phyloP scores from a whole-genome alignment of 1,139 yeast genomes.

The Taiozyma sp. region DNA sequence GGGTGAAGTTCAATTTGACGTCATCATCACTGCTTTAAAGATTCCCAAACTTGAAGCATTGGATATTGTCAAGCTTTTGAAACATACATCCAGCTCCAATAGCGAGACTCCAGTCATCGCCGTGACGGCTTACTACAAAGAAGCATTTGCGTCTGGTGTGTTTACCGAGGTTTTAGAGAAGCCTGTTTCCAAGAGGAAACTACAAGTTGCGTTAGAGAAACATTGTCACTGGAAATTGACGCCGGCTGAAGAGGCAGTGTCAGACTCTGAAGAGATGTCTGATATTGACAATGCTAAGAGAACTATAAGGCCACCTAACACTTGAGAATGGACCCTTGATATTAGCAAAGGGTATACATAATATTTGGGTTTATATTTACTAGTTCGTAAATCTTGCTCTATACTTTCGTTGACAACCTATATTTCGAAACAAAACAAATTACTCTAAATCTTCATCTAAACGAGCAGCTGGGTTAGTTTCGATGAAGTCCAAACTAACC shows the following conservation, averaged over 20 bases:
- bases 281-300: constrained; percentile 2
- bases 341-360: background rate
- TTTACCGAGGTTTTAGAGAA: constrained; percentile 75
- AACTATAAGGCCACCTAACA: background rate
- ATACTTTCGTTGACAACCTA: background rate
- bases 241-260: constrained; percentile 23
- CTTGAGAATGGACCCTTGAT: background rate
- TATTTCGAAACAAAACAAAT: background rate
- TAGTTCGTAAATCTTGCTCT: background rate
- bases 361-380: background rate
- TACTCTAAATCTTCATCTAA: constrained; percentile 57
- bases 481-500: constrained; percentile 89
- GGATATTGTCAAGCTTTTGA: constrained; percentile 75
- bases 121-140: constrained; percentile 67
- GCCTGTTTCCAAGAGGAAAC: constrained; percentile 53
- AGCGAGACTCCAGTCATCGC: constrained; percentile 77
- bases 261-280: constrained; percentile 19
- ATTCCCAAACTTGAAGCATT: constrained; percentile 62
- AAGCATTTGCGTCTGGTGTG: constrained; percentile 47
- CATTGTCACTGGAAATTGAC: constrained; percentile 22
- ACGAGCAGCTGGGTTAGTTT: constrained; percentile 96
- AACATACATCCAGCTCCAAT: constrained; percentile 72
- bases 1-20: constrained; percentile 78
- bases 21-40: constrained; percentile 73
- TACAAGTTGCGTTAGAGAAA: constrained; percentile 28